Percentiles rank a stretch among this genome's conserved stretches.
Conservation (phyloP, 2,329 filamentous ascomycete species). For the Moelleriella libera region DNA sequence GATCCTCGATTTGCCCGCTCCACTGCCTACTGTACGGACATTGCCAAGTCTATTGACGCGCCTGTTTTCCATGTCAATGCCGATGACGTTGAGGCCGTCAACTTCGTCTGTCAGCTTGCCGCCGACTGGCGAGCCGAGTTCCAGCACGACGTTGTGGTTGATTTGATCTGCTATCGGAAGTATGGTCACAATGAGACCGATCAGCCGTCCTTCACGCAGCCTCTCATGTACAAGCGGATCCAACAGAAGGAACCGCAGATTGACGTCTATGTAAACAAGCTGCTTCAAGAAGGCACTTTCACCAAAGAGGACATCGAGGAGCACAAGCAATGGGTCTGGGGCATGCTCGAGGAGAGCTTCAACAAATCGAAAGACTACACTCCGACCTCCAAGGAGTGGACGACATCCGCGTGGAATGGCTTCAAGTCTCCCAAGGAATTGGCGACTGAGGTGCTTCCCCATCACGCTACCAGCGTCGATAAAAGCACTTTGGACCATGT, state of each 20-base stretch:
- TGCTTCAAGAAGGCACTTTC: conserved; percentile 85
- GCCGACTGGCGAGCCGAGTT: conserved; percentile 98
- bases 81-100: conserved; percentile 95
- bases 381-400: conserved; percentile 93
- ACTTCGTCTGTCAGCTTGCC: conserved; percentile 94
- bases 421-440: conserved; percentile 99
- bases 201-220: conserved; percentile 98
- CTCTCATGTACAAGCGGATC: conserved; percentile 98
- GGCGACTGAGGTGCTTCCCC: conserved; percentile 83
- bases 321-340: conserved; percentile 99
- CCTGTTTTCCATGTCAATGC: conserved; percentile 99
- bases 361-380: conserved; percentile 95
- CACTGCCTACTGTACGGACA: conserved; percentile 97
- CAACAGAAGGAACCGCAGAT: conserved; percentile 71
- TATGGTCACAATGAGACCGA: conserved; percentile 99
- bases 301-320: conserved; percentile 96
- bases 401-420: conserved; percentile 96
- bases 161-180: conserved; percentile 98
- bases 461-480: conserved; percentile 75
- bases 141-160: conserved; percentile 95
- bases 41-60: conserved; percentile 96
- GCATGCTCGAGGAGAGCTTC: conserved; percentile 97
- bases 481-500: conserved; percentile 64
- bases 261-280: conserved; percentile 82
- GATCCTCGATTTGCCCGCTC: conserved; percentile 95